Evolutionary conservation across 495 filamentous ascomycete species (phyloP).

Genomic region (Elasticomyces elasticus): DNA sequence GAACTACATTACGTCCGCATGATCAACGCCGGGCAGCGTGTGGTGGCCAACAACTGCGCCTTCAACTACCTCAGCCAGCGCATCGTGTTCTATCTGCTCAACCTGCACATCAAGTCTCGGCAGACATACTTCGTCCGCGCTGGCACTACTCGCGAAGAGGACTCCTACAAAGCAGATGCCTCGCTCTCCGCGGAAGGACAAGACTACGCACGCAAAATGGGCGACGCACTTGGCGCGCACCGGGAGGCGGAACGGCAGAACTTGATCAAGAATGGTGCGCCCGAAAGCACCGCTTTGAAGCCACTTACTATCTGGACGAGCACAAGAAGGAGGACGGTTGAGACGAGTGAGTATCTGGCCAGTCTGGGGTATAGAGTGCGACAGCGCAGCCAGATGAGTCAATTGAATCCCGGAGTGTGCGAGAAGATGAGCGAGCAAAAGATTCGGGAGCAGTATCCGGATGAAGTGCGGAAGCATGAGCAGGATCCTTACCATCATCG

Average conservation of each 20-base stretch:
- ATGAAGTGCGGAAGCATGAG: slow-evolving; percentile 88
- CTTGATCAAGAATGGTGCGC: slow-evolving; percentile 56
- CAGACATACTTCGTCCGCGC: slow-evolving; percentile 88
- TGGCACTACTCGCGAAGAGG: slow-evolving; percentile 61
- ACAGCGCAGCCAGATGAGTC: slow-evolving; percentile 89
- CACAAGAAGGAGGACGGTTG: slow-evolving; percentile 76
- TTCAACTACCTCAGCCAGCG: slow-evolving; percentile 93
- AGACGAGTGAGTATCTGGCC: slow-evolving; percentile 76
- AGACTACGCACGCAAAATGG: slow-evolving; percentile 83
- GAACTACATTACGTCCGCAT: slow-evolving; percentile 98
- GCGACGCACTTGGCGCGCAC: slow-evolving; percentile 67
- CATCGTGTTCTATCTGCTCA: slow-evolving; percentile 96
- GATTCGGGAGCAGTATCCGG: slow-evolving; percentile 70
- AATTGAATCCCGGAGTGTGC: slow-evolving; percentile 91
- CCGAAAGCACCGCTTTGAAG: slow-evolving; percentile 53
- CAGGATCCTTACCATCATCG: slow-evolving; percentile 94
- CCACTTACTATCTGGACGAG: slow-evolving; percentile 90
- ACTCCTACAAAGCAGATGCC: slow-evolving; percentile 83
- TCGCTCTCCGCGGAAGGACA: slow-evolving; percentile 69
- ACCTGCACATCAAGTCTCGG: slow-evolving; percentile 88
- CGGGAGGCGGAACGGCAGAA: slow-evolving; percentile 69
- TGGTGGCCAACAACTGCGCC: slow-evolving; percentile 87
- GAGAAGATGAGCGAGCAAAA: slow-evolving; percentile 78
- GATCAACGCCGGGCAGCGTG: slow-evolving; percentile 91
- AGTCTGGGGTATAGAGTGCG: slow-evolving; percentile 71